These are phyloP conservation scores for Teratosphaeria nubilosa DNA, from an alignment of 2,329 filamentous ascomycete genomes.

Conservation along the genomic window DNA sequence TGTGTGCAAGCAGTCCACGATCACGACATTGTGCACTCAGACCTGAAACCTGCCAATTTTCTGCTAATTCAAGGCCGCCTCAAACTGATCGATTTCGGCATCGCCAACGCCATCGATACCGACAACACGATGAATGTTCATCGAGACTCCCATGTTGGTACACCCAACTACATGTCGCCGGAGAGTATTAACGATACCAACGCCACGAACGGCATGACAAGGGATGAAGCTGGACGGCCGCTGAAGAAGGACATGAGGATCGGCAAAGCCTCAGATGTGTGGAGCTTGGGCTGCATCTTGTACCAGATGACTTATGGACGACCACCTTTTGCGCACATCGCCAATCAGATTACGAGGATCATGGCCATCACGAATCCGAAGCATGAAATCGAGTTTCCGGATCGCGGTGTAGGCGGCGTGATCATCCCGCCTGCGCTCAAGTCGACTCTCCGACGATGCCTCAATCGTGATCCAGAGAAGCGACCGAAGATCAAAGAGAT, in stretches of 20 bases:
- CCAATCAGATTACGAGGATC: slow-evolving; percentile 76
- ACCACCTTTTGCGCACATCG: slow-evolving; percentile 88
- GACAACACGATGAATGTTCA: slow-evolving; percentile 97
- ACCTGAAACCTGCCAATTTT: slow-evolving; percentile 95
- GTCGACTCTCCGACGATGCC: slow-evolving; percentile 46
- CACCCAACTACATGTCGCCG: slow-evolving; percentile 97
- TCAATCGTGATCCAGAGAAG: slow-evolving; percentile 47
- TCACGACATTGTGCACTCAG: slow-evolving; percentile 88
- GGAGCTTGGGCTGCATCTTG: slow-evolving; percentile 90
- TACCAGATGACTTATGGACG: slow-evolving; percentile 98
- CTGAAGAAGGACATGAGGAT: slow-evolving; percentile 79
- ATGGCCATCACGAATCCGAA: slow-evolving; percentile 75
- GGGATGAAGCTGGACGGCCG: slow-evolving; percentile 33
- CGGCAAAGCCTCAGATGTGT: slow-evolving; percentile 90
- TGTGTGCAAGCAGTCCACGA: slow-evolving; percentile 84
- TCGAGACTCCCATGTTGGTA: slow-evolving; percentile 88
- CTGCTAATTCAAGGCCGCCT: slow-evolving; percentile 80
- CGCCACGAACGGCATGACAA: slow-evolving; percentile 31
- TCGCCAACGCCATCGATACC: slow-evolving; percentile 90
- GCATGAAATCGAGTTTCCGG: slow-evolving; percentile 62
- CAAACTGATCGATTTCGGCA: slow-evolving; percentile 97
- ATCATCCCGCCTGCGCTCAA: slow-evolving; percentile 46
- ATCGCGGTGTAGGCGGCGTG: slow-evolving; percentile 55
- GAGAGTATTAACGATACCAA: slow-evolving; percentile 88
- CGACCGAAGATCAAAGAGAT: slow-evolving; percentile 49